phyloP scores from a whole-genome alignment of 352 stramenopile genomes.

The Stramenopiles sp. region DNA sequence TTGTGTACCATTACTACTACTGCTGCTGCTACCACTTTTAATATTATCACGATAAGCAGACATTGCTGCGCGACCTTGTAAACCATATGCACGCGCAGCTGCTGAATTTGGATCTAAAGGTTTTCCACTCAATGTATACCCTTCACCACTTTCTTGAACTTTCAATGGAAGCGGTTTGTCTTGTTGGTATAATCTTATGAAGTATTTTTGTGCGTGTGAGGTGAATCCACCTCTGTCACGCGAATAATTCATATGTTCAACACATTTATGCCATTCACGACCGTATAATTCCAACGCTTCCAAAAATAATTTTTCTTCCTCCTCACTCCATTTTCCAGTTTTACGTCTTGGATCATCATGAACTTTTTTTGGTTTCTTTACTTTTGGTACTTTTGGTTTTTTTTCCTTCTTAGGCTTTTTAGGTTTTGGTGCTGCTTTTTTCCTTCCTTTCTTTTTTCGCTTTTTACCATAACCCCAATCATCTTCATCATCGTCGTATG shows the following conservation, averaged over 20 bases:
- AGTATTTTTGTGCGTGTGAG: slow-evolving; percentile 21
- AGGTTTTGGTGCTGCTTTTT: not conserved
- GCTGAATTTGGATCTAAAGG: slow-evolving; percentile 19
- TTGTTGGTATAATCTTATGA: slow-evolving; percentile 21
- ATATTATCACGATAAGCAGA: slow-evolving; percentile 8
- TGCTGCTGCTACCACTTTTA: not conserved
- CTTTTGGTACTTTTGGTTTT: not conserved
- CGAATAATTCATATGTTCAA: slow-evolving; percentile 13
- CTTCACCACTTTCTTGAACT: slow-evolving; percentile 18
- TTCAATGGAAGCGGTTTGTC: slow-evolving; percentile 17
- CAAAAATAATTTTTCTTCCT: slow-evolving; percentile 19
- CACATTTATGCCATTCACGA: slow-evolving; percentile 17
- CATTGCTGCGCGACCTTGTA: slow-evolving; percentile 10
- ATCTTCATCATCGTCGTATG: not conserved
- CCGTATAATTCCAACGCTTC: slow-evolving; percentile 18
- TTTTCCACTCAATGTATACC: slow-evolving; percentile 21
- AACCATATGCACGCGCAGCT: slow-evolving; percentile 16
- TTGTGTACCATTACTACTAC: too few species aligned
- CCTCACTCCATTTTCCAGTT: slow-evolving; percentile 8
- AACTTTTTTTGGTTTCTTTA: not conserved
- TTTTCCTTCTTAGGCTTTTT: not conserved
- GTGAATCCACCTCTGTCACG: slow-evolving; percentile 13
- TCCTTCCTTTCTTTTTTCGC: not conserved
- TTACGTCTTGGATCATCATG: not conserved
- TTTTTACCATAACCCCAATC: not conserved